phyloP scores from a whole-genome alignment of 129 eudicot genomes.

The Pulicaria dysenterica region DNA sequence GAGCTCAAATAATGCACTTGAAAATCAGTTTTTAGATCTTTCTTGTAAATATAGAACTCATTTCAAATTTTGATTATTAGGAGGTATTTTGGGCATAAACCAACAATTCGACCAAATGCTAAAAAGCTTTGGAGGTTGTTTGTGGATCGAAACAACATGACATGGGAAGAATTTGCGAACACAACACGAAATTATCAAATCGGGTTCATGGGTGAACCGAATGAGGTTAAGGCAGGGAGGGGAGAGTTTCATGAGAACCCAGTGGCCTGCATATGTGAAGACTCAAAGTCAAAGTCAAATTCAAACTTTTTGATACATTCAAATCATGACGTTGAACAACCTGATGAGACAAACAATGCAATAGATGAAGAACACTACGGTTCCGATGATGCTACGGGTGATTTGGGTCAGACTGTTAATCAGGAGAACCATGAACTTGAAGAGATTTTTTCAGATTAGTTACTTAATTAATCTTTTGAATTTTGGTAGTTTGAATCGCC shows the following conservation, averaged over 20 bases:
- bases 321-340: conserved; percentile 15
- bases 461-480: neutral
- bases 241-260: conserved; percentile 79
- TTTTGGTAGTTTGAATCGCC: neutral
- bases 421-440: conserved; percentile 39
- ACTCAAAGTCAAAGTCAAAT: conserved; percentile 28
- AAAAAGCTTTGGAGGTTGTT: conserved; percentile 61
- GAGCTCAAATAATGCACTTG: neutral
- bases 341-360: conserved; percentile 13
- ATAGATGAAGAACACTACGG: conserved; percentile 42
- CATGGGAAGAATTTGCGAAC: conserved; percentile 62
- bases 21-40: neutral
- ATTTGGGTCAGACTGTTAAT: conserved; percentile 20
- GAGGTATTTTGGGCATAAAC: conserved; percentile 86
- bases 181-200: conserved; percentile 49
- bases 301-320: conserved; percentile 16
- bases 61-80: conserved; percentile 34
- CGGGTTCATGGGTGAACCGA: conserved; percentile 81
- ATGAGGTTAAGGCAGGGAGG: conserved; percentile 59
- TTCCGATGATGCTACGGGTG: conserved; percentile 18
- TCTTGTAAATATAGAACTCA: neutral
- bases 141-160: conserved; percentile 49
- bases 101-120: conserved; percentile 73
- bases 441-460: conserved; percentile 46
- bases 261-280: conserved; percentile 60